A percentile compares a stretch with the other conserved stretches of the same genome.
Conservation (phyloP, 1,139 yeast species). For the Dujonia santamariae region DNA sequence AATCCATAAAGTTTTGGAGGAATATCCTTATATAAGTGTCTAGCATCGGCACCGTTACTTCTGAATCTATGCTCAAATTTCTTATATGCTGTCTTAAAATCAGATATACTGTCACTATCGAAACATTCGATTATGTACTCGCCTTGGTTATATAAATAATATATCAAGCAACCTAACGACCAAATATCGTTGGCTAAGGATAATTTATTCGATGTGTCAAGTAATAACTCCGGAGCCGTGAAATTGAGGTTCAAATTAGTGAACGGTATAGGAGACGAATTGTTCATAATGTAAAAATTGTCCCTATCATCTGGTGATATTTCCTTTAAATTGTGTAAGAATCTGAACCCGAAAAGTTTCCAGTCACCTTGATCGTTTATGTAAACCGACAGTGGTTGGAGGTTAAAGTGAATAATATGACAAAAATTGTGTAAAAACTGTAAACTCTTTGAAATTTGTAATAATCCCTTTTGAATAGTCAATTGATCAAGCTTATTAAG, state of each 20-base stretch:
- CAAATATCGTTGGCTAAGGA: constrained; percentile 77
- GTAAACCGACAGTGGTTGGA: constrained; percentile 75
- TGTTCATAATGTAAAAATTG: constrained; percentile 58
- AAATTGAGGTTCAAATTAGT: constrained; percentile 70
- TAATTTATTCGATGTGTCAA: constrained; percentile 50
- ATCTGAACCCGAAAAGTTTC: constrained; percentile 80
- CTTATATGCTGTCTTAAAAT: constrained; percentile 46
- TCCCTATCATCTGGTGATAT: constrained; percentile 47
- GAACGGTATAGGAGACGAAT: constrained; percentile 77
- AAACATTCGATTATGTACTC: constrained; percentile 47
- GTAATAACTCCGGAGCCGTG: constrained; percentile 70
- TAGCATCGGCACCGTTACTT: constrained; percentile 40
- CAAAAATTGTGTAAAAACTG: constrained; percentile 81
- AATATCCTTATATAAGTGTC: constrained; percentile 41
- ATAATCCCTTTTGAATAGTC: constrained; percentile 78
- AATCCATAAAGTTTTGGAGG: constrained; percentile 32
- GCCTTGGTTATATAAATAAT: constrained; percentile 55
- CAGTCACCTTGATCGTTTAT: constrained; percentile 89
- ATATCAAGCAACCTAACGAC: constrained; percentile 76
- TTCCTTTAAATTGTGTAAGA: constrained; percentile 53
- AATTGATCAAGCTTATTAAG: constrained; percentile 55
- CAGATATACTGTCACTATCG: constrained; percentile 44
- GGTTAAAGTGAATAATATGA: constrained; percentile 69
- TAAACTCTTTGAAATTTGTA: constrained; percentile 75
- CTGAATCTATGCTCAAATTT: constrained; percentile 41